phyloP scores from a whole-genome alignment of 306 rosid species.

The Luffa acutangula region DNA sequence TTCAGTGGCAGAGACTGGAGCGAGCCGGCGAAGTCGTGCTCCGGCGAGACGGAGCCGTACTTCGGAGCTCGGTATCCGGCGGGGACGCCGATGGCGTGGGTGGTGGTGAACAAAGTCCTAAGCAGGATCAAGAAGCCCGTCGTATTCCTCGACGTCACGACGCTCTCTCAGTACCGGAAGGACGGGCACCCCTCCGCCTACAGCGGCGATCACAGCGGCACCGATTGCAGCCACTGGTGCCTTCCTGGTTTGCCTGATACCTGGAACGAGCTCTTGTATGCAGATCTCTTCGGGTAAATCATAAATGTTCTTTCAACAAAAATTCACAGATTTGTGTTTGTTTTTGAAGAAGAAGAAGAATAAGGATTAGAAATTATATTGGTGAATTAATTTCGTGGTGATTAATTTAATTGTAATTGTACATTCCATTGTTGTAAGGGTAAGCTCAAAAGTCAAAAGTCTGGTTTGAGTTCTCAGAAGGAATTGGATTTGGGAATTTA shows the following conservation, averaged over 20 bases:
- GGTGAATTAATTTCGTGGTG: neutral
- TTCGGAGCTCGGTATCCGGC: constrained; percentile 70
- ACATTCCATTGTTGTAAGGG: neutral
- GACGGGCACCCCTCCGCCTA: constrained; percentile 79
- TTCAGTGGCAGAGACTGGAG: constrained; percentile 88
- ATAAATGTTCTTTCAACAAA: neutral
- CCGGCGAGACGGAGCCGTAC: constrained; percentile 49
- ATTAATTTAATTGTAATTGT: neutral
- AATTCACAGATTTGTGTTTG: neutral
- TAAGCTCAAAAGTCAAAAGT: neutral
- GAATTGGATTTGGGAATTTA: neutral
- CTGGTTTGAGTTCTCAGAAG: neutral
- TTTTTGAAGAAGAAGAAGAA: neutral
- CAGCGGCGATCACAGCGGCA: constrained; percentile 34
- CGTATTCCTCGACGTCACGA: constrained; percentile 60
- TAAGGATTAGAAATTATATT: neutral
- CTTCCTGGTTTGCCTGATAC: constrained; percentile 96
- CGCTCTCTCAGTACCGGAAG: constrained; percentile 65
- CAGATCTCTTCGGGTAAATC: constrained; percentile 35
- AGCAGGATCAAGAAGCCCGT: constrained; percentile 58
- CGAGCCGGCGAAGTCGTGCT: constrained; percentile 61
- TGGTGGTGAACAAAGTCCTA: constrained; percentile 70
- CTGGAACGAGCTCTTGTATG: constrained; percentile 72
- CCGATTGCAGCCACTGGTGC: constrained; percentile 96
- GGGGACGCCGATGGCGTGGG: constrained; percentile 73